Evolutionary conservation across 1,284 basidiomycete genomes (phyloP).

Genomic region (Sutorius eximius): DNA sequence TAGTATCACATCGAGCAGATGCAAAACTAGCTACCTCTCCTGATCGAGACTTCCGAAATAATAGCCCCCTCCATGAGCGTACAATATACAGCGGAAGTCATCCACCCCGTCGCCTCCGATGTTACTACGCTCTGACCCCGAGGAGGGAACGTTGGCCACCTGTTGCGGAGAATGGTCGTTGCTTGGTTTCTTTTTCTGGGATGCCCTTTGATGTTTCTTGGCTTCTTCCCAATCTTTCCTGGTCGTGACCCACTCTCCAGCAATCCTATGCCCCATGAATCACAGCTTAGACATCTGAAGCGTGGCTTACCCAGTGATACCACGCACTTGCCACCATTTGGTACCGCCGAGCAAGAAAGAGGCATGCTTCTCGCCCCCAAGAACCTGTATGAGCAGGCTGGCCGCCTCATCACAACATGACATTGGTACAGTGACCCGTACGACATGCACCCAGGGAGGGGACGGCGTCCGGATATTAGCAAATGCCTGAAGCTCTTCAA

Average conservation of each 20-base stretch:
- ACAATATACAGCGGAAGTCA: conserved; percentile 82
- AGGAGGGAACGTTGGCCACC: conserved; percentile 14
- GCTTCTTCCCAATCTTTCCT: conserved; percentile 70
- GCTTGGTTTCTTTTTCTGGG: conserved; percentile 34
- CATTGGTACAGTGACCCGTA: conserved; percentile 74
- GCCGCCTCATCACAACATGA: conserved; percentile 81
- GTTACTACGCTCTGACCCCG: conserved; percentile 31
- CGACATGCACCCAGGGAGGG: conserved; percentile 85
- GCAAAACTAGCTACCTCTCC: conserved; percentile 49
- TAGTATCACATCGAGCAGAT: conserved; percentile 9
- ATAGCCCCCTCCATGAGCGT: conserved; percentile 83
- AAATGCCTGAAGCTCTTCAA: conserved; percentile 85
- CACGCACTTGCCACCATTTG: conserved; percentile 96
- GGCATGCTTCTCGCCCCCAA: conserved; percentile 81
- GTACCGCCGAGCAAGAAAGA: conserved; percentile 81
- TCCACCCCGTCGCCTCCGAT: conserved; percentile 74
- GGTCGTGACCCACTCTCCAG: conserved; percentile 89
- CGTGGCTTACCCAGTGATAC: conserved; percentile 58
- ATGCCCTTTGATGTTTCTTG: conserved; percentile 53
- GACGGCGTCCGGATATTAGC: conserved; percentile 84
- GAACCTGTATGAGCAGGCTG: conserved; percentile 68
- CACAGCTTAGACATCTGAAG: background rate
- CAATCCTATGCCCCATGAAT: conserved; percentile 50
- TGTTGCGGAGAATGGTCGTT: conserved; percentile 20
- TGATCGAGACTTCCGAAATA: conserved; percentile 83